Percentiles rank a stretch among this genome's conserved stretches.
These are phyloP conservation scores for Coemansia umbellata DNA, from an alignment of 192 early-diverging fungal species.

Conservation along the genomic window DNA sequence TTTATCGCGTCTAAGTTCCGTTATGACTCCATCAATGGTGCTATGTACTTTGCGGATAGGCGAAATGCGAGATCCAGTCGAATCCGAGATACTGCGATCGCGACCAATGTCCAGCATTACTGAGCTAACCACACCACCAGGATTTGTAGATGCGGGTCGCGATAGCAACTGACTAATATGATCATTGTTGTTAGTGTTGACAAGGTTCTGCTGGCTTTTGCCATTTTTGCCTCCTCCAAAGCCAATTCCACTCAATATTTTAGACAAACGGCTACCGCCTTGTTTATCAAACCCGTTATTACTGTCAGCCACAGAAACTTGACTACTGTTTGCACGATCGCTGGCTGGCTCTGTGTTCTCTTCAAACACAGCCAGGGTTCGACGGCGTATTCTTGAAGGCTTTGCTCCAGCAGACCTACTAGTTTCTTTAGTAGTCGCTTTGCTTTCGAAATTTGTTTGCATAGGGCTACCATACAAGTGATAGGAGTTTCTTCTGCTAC, in stretches of 20 bases:
- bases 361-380: conserved; percentile 16
- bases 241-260: conserved; percentile 15
- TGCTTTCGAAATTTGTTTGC: not conserved
- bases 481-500: not conserved
- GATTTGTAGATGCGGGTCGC: not conserved
- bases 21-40: conserved; percentile 6
- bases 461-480: not conserved
- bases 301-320: no score
- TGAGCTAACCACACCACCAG: conserved; percentile 7
- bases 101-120: conserved; percentile 2
- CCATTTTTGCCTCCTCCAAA: conserved; percentile 6
- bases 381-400: conserved; percentile 27
- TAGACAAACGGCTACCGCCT: conserved; percentile 13
- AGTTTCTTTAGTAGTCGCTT: not conserved
- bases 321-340: not conserved
- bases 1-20: not conserved
- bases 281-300: no score
- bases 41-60: conserved; percentile 26
- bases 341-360: not conserved
- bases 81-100: conserved; percentile 26
- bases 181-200: not conserved
- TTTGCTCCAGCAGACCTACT: not conserved
- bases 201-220: not conserved
- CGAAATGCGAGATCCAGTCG: not conserved
- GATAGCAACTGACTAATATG: not conserved